Conservation (phyloP, 2,329 filamentous ascomycete genomes). For the Nakataea oryzae region DNA sequence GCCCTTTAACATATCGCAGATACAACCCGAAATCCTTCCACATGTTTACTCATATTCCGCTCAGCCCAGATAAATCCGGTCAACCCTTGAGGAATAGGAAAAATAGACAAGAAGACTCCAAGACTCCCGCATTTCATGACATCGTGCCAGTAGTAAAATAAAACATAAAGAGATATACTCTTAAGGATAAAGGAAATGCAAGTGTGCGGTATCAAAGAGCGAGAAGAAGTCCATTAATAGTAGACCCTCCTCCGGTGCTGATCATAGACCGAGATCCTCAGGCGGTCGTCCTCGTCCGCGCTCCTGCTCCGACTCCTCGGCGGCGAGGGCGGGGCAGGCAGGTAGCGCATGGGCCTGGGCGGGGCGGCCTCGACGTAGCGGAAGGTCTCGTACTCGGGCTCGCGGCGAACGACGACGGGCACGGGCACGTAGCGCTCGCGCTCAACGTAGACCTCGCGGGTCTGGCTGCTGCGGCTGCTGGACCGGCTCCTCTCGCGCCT, state of each 20-base stretch:
- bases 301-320: slow-evolving; percentile 17
- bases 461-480: slow-evolving; percentile 8
- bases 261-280: slow-evolving; percentile 22
- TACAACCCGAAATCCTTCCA: no score
- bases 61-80: no score
- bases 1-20: no score
- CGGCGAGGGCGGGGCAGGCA: slow-evolving; percentile 14
- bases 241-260: slow-evolving; percentile 20
- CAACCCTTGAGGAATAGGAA: no score
- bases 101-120: background rate
- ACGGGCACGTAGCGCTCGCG: slow-evolving; percentile 36
- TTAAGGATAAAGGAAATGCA: background rate
- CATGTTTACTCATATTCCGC: no score
- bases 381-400: slow-evolving; percentile 34
- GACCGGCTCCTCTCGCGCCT: background rate
- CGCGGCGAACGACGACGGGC: slow-evolving; percentile 26
- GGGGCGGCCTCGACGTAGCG: slow-evolving; percentile 40
- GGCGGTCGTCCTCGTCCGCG: slow-evolving; percentile 18
- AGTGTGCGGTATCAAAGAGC: background rate
- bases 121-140: background rate
- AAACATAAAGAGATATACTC: background rate
- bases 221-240: slow-evolving; percentile 5
- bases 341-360: slow-evolving; percentile 21
- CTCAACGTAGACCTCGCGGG: slow-evolving; percentile 39
- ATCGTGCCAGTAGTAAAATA: background rate